Evolutionary conservation across 345 rosid genomes (phyloP).

Genomic region (sweet orange (Citrus sinensis)): DVS_A1.0 CM039169.1:6767001-6767500

Average conservation of each 20-base stretch:
- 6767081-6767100: background rate
- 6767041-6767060: background rate
- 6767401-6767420: constrained; percentile 4
- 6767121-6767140: background rate
- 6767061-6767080: background rate
- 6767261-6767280: constrained; percentile 58
- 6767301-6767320: constrained; percentile 93
- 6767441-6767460: constrained; percentile 93
- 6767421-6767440: constrained; percentile 95
- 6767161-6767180: background rate
- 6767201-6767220: background rate
- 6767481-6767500: constrained; percentile 91
- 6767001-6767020: background rate
- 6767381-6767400: background rate
- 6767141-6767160: background rate
- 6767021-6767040: background rate
- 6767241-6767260: background rate
- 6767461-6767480: constrained; percentile 86
- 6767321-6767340: constrained; percentile 13
- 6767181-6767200: background rate
- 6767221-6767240: background rate
- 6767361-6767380: background rate
- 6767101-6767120: too few relatives aligned
- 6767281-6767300: constrained; percentile 78
- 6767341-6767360: background rate